Percentiles rank a stretch among this genome's conserved stretches.
Conservation (phyloP, 1,284 basidiomycete genomes). For the Microstroma glucosiphilum region DNA sequence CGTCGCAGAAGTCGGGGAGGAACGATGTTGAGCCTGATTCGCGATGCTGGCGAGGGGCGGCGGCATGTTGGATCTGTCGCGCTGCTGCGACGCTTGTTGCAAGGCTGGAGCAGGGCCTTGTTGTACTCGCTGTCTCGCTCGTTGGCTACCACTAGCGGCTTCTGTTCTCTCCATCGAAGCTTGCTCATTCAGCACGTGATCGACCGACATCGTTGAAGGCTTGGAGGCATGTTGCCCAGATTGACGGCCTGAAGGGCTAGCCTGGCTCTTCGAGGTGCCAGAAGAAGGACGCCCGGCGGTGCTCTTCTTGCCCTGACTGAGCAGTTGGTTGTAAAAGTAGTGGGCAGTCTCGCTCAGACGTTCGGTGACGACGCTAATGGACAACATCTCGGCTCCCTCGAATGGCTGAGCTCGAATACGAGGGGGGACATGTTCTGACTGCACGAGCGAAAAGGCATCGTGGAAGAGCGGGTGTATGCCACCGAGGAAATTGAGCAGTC, state of each 20-base stretch:
- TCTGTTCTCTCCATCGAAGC: background rate
- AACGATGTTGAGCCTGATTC: too few relatives aligned
- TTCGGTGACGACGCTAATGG: background rate
- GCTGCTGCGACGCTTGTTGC: slow-evolving; percentile 1
- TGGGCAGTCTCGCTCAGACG: slow-evolving; percentile 1
- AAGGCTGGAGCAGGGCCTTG: too few relatives aligned
- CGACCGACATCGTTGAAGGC: too few relatives aligned
- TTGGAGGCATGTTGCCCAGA: too few relatives aligned
- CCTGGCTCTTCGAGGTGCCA: too few relatives aligned
- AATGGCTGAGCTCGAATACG: background rate
- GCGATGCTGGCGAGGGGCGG: background rate
- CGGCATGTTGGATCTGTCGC: background rate
- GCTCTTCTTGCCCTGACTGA: background rate
- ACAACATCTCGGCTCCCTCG: slow-evolving; percentile 5
- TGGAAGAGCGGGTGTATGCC: slow-evolving; percentile 6
- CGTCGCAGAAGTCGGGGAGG: too few relatives aligned
- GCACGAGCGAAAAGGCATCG: slow-evolving; percentile 3
- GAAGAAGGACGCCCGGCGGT: too few relatives aligned
- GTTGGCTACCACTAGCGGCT: background rate
- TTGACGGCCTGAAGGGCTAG: too few relatives aligned
- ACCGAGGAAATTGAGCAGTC: background rate
- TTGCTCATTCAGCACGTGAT: background rate
- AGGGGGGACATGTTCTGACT: slow-evolving; percentile 2
- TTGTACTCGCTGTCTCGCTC: background rate
- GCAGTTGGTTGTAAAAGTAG: slow-evolving; percentile 1